These are phyloP conservation scores for Tardiomyces blankii DNA, from an alignment of 1,139 yeast genomes.

Conservation along the genomic window DNA sequence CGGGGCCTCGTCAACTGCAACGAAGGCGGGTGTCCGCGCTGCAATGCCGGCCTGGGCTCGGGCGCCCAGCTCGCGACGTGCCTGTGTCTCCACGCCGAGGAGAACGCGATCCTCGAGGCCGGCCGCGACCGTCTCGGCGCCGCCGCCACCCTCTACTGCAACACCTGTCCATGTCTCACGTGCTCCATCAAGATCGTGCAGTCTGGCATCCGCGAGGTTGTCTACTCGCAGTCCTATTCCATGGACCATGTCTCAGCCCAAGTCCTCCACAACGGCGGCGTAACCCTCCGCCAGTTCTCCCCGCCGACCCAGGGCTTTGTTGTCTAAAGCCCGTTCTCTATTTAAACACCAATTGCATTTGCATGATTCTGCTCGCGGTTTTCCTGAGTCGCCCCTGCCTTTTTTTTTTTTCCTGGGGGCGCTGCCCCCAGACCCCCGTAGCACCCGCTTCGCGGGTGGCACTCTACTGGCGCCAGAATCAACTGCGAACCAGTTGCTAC, in stretches of 20 bases:
- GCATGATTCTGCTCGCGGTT: background rate
- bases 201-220: constrained; percentile 85
- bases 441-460: background rate
- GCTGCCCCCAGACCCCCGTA: background rate
- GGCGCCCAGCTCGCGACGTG: constrained; percentile 75
- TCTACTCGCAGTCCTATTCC: constrained; percentile 81
- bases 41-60: constrained; percentile 53
- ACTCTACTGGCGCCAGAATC: too few relatives aligned
- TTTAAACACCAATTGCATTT: background rate
- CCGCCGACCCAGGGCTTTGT: constrained; percentile 38
- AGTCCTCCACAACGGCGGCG: constrained; percentile 66
- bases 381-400: background rate
- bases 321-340: background rate
- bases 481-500: background rate
- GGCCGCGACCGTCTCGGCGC: constrained; percentile 80
- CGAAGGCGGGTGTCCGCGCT: constrained; percentile 88
- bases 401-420: background rate
- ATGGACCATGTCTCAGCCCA: constrained; percentile 72
- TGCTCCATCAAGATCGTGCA: constrained; percentile 94
- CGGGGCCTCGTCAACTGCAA: constrained; percentile 79
- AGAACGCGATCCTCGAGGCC: constrained; percentile 86
- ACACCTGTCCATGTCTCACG: constrained; percentile 94
- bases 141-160: constrained; percentile 65
- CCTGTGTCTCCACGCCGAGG: constrained; percentile 92
- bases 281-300: constrained; percentile 59